Evolutionary conservation across 2,329 filamentous ascomycete species (phyloP), one percentile per base, ranked within the genome.

Genomic region (Balansia obtecta): DNA sequence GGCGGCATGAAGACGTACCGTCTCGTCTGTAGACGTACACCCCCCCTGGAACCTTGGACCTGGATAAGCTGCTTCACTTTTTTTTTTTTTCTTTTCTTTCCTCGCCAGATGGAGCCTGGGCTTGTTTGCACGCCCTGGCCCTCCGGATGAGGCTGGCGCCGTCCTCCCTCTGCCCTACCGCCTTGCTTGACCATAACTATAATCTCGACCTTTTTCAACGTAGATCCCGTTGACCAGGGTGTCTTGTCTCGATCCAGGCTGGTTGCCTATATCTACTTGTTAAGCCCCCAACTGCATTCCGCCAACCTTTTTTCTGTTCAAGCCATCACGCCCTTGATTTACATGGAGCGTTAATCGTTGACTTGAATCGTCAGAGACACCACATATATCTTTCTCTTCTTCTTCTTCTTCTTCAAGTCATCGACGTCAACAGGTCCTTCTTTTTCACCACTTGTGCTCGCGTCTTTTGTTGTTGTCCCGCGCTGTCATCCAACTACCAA

Each of bases 141-240:
- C 42, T 51, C 50, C 51, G 47, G 55, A 55, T 53, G 56, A 57
- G 55, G 52, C 52, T 58, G 51, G 54, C 41, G 46, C 18, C 42
- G 32, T 45, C 32, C 39, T 18, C 41, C 43, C 32, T 48, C 45
- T 52, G 49, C 49, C 49, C 49, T 51, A 52, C 39, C 45, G 50
- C 50, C 51, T 47, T 45, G 51, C 46, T 20, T 18, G 42, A 47
- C 27, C 32, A 34, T 44, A 48, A 49, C 45, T 45, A 33, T 20
- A 48, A 49, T 50, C 42, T 50, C 47, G 45, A 45, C 46, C 46
- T 45, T 43, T 49, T 39, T 20, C 30, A 30, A 50, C 45, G 52
- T 34, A 52, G 50, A 53, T 54, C 52, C 55, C 49, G 50, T 46
- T 37, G 40, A 40, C 52, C 41, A 44, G 47, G 46, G 47, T 38